Percentiles rank a stretch among this genome's conserved stretches.
phyloP scores from a whole-genome alignment of 495 filamentous ascomycete genomes.

The Aspergillus carlsbadensis region DNA sequence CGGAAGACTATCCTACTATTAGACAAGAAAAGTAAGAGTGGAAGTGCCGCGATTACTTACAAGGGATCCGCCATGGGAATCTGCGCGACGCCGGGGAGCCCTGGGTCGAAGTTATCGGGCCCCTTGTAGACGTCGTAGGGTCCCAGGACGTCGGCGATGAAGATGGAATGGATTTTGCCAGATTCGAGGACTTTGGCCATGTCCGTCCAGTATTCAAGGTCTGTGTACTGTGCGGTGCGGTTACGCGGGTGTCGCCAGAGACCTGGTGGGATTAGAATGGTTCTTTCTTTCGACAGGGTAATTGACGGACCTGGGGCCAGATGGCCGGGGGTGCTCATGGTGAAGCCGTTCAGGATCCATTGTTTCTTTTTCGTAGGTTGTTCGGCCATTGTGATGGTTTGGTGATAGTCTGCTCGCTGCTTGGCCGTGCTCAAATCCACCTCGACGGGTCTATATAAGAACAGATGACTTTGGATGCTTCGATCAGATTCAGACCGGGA shows the following conservation, averaged over 20 bases:
- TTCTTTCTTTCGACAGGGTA: no score
- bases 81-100: slow-evolving; percentile 61
- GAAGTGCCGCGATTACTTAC: slow-evolving; percentile 11
- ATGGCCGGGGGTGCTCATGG: slow-evolving; percentile 48
- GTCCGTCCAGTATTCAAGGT: slow-evolving; percentile 43
- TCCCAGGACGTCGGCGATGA: slow-evolving; percentile 52
- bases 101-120: slow-evolving; percentile 51
- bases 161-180: slow-evolving; percentile 56
- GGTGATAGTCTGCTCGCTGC: no score
- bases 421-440: no score
- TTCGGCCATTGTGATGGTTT: no score
- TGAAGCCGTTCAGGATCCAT: slow-evolving; percentile 55
- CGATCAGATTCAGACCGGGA: no score
- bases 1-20: slow-evolving; percentile 7
- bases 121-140: slow-evolving; percentile 51
- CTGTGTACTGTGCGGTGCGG: slow-evolving; percentile 46
- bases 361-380: no score
- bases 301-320: slow-evolving; percentile 44
- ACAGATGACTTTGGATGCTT: no score
- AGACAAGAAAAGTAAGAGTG: no score
- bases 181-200: slow-evolving; percentile 48
- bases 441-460: no score
- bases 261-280: no score
- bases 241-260: slow-evolving; percentile 47
- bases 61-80: slow-evolving; percentile 62